A percentile compares a stretch with the other conserved stretches of the same genome.
Conservation (phyloP, 441 rosid species). For the Adansonia rubrostipa region DNA sequence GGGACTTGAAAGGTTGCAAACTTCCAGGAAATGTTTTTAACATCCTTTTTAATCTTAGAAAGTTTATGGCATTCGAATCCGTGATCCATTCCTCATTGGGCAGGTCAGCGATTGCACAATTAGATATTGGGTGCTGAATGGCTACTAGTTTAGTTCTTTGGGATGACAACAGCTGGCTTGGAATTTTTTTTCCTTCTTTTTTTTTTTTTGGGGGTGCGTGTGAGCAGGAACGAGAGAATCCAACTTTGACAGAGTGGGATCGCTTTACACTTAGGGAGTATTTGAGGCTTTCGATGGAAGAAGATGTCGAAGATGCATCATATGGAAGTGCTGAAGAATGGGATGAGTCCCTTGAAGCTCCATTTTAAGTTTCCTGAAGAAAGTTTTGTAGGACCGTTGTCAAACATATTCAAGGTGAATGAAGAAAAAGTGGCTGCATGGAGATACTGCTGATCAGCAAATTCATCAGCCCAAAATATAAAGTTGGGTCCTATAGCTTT, state of each 20-base stretch:
- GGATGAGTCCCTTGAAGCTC: slow-evolving; percentile 72
- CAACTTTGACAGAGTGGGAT: slow-evolving; percentile 66
- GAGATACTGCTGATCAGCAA: neutral
- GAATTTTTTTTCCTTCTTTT: slow-evolving; percentile 1
- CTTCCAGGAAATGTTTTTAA: slow-evolving; percentile 68
- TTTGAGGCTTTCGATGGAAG: slow-evolving; percentile 66
- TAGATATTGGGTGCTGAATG: neutral
- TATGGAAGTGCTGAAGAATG: slow-evolving; percentile 73
- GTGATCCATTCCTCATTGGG: slow-evolving; percentile 60
- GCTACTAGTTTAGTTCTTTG: slow-evolving; percentile 10
- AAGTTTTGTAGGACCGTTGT: slow-evolving; percentile 21
- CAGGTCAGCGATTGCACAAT: slow-evolving; percentile 39
- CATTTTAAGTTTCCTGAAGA: slow-evolving; percentile 44
- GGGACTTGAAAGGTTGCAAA: slow-evolving; percentile 58
- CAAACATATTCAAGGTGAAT: slow-evolving; percentile 8
- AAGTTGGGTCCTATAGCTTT: slow-evolving; percentile 25
- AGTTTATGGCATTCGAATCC: slow-evolving; percentile 66
- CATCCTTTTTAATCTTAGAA: slow-evolving; percentile 66
- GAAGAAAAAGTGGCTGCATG: neutral
- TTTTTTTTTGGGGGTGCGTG: neutral
- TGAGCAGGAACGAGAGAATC: slow-evolving; percentile 54
- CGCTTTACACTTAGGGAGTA: slow-evolving; percentile 62
- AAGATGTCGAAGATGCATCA: slow-evolving; percentile 65
- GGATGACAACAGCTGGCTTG: neutral
- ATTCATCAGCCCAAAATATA: slow-evolving; percentile 7